phyloP scores from a whole-genome alignment of 805 yeast species.

The Candida insectorum region DNA sequence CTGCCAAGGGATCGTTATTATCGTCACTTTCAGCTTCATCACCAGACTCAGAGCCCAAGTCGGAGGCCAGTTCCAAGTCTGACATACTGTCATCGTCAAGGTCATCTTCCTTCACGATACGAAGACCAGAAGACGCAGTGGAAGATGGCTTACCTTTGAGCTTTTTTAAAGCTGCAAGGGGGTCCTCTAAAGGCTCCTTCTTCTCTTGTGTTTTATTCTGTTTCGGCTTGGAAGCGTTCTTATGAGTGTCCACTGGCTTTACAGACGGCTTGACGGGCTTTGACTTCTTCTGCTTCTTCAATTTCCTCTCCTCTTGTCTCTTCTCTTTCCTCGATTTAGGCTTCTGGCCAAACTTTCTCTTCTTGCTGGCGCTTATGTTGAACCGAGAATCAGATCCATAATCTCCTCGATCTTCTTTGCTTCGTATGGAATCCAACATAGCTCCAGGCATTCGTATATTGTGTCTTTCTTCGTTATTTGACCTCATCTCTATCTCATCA shows the following conservation, averaged over 20 bases:
- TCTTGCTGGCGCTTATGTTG: conserved; percentile 3
- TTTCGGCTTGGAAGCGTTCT: conserved; percentile 5
- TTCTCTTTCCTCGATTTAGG: conserved; percentile 29
- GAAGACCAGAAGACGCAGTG: conserved; percentile 11
- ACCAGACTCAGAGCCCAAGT: conserved; percentile 4
- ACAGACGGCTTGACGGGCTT: background rate
- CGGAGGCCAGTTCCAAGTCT: background rate
- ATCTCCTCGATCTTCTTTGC: conserved; percentile 41
- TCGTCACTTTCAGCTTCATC: conserved; percentile 2
- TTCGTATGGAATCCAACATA: conserved; percentile 48
- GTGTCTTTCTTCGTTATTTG: conserved; percentile 23
- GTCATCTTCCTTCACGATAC: conserved; percentile 29
- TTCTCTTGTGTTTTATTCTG: conserved; percentile 13
- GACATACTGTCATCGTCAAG: conserved; percentile 17
- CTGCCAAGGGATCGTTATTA: conserved; percentile 20
- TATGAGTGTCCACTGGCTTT: conserved; percentile 7
- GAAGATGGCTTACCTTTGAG: conserved; percentile 8
- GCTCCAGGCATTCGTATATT: conserved; percentile 56
- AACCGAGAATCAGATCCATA: conserved; percentile 30
- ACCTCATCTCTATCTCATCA: too few species aligned
- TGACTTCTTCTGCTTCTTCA: conserved; percentile 30
- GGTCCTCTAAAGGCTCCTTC: conserved; percentile 23
- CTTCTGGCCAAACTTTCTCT: conserved; percentile 11
- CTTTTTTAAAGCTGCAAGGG: conserved; percentile 16
- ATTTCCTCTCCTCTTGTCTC: conserved; percentile 30